phyloP scores from a whole-genome alignment of 2,329 filamentous ascomycete genomes.

The Alternaria triticina region DNA sequence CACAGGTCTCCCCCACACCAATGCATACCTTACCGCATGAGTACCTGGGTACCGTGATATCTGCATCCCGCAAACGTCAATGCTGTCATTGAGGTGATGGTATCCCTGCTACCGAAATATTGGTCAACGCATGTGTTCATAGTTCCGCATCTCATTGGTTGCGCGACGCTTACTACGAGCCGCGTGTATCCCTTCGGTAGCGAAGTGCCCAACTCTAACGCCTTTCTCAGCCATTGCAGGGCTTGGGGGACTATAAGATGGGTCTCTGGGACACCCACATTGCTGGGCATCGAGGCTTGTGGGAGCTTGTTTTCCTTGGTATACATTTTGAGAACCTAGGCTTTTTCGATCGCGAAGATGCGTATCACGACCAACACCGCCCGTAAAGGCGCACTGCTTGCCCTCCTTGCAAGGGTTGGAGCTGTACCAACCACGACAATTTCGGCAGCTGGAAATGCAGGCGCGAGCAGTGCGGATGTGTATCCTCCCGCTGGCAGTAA shows the following conservation, averaged over 20 bases:
- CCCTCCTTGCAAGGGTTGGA: slow-evolving; percentile 12
- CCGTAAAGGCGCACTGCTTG: slow-evolving; percentile 16
- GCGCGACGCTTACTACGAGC: not conserved
- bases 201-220: not conserved
- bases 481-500: slow-evolving; percentile 36
- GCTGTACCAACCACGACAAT: slow-evolving; percentile 23
- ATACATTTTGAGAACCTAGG: not conserved
- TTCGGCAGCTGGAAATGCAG: slow-evolving; percentile 22
- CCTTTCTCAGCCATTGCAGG: not conserved
- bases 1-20: not conserved
- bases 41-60: not conserved
- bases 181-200: not conserved
- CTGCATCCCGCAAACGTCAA: not conserved
- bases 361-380: slow-evolving; percentile 5
- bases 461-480: slow-evolving; percentile 21
- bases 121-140: not conserved
- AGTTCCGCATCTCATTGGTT: not conserved
- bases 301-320: slow-evolving; percentile 15
- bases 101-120: not conserved
- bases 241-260: slow-evolving; percentile 17
- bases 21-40: not conserved
- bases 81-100: not conserved
- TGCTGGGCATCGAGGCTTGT: slow-evolving; percentile 31
- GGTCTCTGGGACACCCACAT: not conserved
- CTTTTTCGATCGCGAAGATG: slow-evolving; percentile 6